A percentile compares a stretch with the other conserved stretches of the same genome.
Evolutionary conservation across 768 basidiomycete species (phyloP).

Genomic region (Hortiboletus campestris): DNA sequence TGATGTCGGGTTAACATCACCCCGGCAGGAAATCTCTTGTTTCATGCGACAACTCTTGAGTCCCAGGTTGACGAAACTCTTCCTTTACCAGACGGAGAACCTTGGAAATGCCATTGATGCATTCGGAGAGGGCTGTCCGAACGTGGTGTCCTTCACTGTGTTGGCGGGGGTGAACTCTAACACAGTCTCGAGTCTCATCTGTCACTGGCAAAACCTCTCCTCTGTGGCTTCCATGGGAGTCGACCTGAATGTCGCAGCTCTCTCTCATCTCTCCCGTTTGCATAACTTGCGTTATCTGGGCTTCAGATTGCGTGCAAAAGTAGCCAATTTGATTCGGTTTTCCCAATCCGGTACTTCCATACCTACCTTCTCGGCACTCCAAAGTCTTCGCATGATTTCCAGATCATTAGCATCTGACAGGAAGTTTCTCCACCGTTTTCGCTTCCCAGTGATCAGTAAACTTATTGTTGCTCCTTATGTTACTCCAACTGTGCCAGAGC

Average conservation of each 20-base stretch:
- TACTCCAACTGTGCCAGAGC: not conserved
- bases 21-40: not conserved
- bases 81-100: not conserved
- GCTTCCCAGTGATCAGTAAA: not conserved
- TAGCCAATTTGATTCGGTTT: not conserved
- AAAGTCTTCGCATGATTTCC: not conserved
- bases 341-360: not conserved
- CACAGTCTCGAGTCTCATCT: conserved; percentile 1
- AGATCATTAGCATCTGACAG: not conserved
- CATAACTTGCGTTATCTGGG: not conserved
- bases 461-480: not conserved
- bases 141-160: not conserved
- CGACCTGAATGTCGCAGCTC: not conserved
- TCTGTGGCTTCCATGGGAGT: not conserved
- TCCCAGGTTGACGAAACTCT: not conserved
- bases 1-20: not conserved
- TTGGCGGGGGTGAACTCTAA: not conserved
- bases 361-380: conserved; percentile 2
- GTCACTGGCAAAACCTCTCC: conserved; percentile 6
- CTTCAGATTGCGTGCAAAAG: not conserved
- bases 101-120: not conserved
- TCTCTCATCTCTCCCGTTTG: conserved; percentile 5
- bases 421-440: conserved; percentile 1
- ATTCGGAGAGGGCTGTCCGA: conserved; percentile 4
- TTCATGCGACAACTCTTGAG: conserved; percentile 8